phyloP scores from a whole-genome alignment of 2,329 filamentous ascomycete species.

The Penicillium olsonii region DNA sequence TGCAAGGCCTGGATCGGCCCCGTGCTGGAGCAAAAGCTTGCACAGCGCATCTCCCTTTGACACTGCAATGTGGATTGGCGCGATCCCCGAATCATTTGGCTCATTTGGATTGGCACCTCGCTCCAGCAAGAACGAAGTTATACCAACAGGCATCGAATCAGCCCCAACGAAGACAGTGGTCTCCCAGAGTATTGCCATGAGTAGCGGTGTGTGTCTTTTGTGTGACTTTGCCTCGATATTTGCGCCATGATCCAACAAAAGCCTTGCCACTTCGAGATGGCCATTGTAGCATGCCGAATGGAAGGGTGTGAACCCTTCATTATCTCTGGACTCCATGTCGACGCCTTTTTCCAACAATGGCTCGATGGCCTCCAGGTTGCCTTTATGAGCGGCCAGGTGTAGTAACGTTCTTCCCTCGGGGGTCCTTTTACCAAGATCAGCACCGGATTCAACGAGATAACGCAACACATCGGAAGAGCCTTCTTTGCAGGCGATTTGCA shows the following conservation, averaged over 20 bases:
- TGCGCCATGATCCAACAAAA: conserved; percentile 14
- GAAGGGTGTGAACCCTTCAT: conserved; percentile 4
- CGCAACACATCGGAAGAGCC: background rate
- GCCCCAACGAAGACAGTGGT: background rate
- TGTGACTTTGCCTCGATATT: conserved; percentile 8
- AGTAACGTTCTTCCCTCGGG: conserved; percentile 1
- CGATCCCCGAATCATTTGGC: background rate
- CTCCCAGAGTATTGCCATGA: conserved; percentile 1
- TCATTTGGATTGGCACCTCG: conserved; percentile 2
- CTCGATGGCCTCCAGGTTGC: background rate
- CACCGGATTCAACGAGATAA: conserved; percentile 5
- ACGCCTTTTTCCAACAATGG: conserved; percentile 8
- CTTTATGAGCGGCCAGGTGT: conserved; percentile 2
- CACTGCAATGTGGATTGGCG: conserved; percentile 5
- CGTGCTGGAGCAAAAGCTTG: conserved; percentile 5
- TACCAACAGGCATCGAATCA: background rate
- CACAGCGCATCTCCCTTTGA: background rate
- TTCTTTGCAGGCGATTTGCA: background rate
- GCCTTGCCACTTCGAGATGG: background rate
- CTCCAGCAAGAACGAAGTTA: conserved; percentile 4
- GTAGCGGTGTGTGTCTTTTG: conserved; percentile 11
- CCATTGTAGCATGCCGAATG: conserved; percentile 9
- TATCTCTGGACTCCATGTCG: conserved; percentile 2
- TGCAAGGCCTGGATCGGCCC: background rate
- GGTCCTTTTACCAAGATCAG: background rate